A percentile compares a stretch with the other conserved stretches of the same genome.
Evolutionary conservation across 1,284 basidiomycete genomes (phyloP).

Genomic region (Moesziomyces globuligerus): DNA sequence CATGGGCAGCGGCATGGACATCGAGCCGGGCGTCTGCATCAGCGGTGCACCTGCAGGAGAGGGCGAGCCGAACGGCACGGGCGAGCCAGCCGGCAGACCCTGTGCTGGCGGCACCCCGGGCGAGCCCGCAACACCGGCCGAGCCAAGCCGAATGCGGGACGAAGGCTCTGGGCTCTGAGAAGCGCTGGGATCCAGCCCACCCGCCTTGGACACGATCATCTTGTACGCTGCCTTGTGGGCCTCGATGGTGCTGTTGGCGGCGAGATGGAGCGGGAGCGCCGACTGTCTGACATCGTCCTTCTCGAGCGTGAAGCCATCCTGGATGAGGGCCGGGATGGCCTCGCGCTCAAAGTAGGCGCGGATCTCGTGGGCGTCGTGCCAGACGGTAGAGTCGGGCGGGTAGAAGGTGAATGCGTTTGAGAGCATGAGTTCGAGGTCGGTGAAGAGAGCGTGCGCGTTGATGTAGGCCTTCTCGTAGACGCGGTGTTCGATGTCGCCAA

Average conservation of each 20-base stretch:
- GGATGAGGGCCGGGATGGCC: conserved; percentile 57
- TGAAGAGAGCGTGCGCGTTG: conserved; percentile 56
- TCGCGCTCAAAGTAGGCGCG: conserved; percentile 55
- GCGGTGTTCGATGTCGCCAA: conserved; percentile 57
- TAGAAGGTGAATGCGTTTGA: conserved; percentile 65
- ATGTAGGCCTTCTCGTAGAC: conserved; percentile 56
- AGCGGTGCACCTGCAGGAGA: conserved; percentile 4
- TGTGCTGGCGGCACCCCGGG: conserved; percentile 17
- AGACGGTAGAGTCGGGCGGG: conserved; percentile 51
- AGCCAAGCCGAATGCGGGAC: conserved; percentile 19
- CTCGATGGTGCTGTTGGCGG: conserved; percentile 54
- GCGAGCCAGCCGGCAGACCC: conserved; percentile 14
- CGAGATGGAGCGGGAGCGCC: conserved; percentile 55
- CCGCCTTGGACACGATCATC: conserved; percentile 36
- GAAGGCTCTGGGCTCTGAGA: conserved; percentile 42
- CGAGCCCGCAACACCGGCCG: conserved; percentile 23
- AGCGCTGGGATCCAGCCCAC: conserved; percentile 13
- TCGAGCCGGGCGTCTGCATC: conserved; percentile 4
- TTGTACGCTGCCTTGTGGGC: conserved; percentile 49
- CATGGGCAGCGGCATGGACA: conserved; percentile 6
- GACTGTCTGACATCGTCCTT: conserved; percentile 62
- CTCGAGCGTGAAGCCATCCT: conserved; percentile 64
- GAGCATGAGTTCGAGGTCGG: conserved; percentile 61
- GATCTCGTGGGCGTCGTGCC: conserved; percentile 60
- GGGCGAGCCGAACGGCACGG: conserved; percentile 19